Evolutionary conservation across 306 rosid genomes (phyloP).

Genomic region (Lotus japonicus): DNA sequence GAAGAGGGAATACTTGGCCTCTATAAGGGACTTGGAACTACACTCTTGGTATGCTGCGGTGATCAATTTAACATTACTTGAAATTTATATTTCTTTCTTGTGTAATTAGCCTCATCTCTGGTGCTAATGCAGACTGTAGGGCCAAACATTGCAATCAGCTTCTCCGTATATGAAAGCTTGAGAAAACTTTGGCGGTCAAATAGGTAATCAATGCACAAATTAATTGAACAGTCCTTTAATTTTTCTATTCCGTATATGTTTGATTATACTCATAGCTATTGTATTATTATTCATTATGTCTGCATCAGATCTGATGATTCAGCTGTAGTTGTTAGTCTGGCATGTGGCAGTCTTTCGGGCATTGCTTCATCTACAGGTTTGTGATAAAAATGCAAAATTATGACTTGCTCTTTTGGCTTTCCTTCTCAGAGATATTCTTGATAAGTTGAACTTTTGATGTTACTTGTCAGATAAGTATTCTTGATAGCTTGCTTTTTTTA

Average conservation of each 20-base stretch:
- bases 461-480: conserved; percentile 17
- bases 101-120: conserved; percentile 13
- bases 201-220: conserved; percentile 46
- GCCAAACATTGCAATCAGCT: conserved; percentile 92
- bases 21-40: conserved; percentile 96
- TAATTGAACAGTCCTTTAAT: not conserved
- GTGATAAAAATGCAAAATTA: conserved; percentile 32
- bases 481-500: conserved; percentile 17
- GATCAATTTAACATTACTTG: not conserved
- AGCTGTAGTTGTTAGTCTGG: conserved; percentile 60
- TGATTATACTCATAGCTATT: not conserved
- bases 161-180: conserved; percentile 81
- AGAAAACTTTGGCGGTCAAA: conserved; percentile 75
- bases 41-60: conserved; percentile 71
- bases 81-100: conserved; percentile 6
- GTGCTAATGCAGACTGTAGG: conserved; percentile 77
- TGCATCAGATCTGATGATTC: conserved; percentile 70
- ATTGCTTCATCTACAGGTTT: conserved; percentile 96
- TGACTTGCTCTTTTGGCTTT: conserved; percentile 7
- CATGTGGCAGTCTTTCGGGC: conserved; percentile 97
- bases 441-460: conserved; percentile 19
- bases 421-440: conserved; percentile 2
- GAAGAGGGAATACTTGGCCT: conserved; percentile 90
- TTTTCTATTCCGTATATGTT: not conserved
- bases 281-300: conserved; percentile 10